A percentile compares a stretch with the other conserved stretches of the same genome.
phyloP scores from a whole-genome alignment of 2,329 filamentous ascomycete genomes.

The Aureobasidium melanogenum region DNA sequence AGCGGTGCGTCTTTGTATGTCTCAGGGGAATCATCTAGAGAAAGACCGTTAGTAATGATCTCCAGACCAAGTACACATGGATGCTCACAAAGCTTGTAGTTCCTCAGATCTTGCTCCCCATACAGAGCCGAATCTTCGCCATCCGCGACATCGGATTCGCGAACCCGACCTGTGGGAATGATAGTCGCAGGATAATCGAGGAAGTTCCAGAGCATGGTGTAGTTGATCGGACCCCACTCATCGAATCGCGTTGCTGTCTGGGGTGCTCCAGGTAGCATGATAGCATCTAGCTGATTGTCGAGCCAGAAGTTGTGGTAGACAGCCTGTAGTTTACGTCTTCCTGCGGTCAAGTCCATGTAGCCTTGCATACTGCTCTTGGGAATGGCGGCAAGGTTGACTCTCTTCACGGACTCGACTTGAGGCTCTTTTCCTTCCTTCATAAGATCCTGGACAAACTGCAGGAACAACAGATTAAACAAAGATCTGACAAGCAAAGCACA shows the following conservation, averaged over 20 bases:
- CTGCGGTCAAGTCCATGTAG: constrained; percentile 15
- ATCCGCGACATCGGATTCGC: constrained; percentile 19
- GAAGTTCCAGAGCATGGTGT: constrained; percentile 40
- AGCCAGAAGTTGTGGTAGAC: constrained; percentile 18
- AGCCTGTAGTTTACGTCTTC: constrained; percentile 12
- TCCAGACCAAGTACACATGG: constrained; percentile 13
- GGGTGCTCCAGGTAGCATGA: constrained; percentile 17
- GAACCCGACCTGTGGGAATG: constrained; percentile 24
- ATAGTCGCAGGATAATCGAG: constrained; percentile 44
- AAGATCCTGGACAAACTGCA: constrained; percentile 13
- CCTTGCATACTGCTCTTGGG: constrained; percentile 15
- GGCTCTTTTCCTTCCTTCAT: constrained; percentile 16
- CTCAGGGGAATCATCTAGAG: constrained; percentile 31
- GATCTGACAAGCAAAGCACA: background rate
- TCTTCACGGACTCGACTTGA: constrained; percentile 17
- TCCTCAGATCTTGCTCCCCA: constrained; percentile 35
- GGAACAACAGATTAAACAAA: background rate
- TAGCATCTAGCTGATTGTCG: constrained; percentile 17
- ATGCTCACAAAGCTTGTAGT: constrained; percentile 38
- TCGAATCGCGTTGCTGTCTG: constrained; percentile 20
- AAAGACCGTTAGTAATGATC: background rate
- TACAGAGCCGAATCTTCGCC: constrained; percentile 21
- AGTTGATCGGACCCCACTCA: constrained; percentile 29
- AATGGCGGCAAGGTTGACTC: constrained; percentile 18
- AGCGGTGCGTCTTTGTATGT: constrained; percentile 43